Conservation (phyloP, 2,329 filamentous ascomycete species). For the Sclerotinia borealis region DNA sequence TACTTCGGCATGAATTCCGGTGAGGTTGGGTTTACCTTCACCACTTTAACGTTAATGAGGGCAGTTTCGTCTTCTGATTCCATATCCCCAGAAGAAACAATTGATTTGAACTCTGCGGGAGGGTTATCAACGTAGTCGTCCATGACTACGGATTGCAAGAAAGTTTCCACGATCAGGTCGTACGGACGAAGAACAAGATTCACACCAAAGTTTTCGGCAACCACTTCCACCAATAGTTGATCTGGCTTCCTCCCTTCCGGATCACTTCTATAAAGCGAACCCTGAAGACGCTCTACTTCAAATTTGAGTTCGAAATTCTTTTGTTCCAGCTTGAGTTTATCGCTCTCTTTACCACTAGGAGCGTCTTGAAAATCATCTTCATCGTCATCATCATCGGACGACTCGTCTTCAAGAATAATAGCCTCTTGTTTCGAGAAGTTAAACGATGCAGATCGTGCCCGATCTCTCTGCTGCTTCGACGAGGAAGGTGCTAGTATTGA, state of each 20-base stretch:
- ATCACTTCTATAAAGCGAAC: constrained; percentile 84
- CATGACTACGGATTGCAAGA: constrained; percentile 77
- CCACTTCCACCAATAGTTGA: constrained; percentile 78
- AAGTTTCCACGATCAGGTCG: constrained; percentile 89
- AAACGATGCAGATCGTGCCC: constrained; percentile 64
- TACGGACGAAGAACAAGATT: constrained; percentile 83
- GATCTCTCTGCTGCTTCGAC: constrained; percentile 42
- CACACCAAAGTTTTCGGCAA: constrained; percentile 82
- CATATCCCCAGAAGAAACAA: constrained; percentile 76
- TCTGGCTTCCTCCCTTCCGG: constrained; percentile 71
- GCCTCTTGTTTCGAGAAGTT: constrained; percentile 68
- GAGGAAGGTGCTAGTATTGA: constrained; percentile 20
- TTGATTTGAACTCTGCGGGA: constrained; percentile 88
- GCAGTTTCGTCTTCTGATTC: constrained; percentile 74
- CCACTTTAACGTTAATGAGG: constrained; percentile 82
- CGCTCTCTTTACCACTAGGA: constrained; percentile 47
- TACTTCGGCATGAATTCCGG: constrained; percentile 91
- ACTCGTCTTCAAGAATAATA: constrained; percentile 60
- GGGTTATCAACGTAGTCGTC: constrained; percentile 93
- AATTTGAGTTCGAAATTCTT: constrained; percentile 96
- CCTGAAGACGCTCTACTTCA: constrained; percentile 87
- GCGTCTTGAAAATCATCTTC: constrained; percentile 63
- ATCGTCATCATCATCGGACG: constrained; percentile 54
- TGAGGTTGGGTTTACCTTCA: constrained; percentile 82
- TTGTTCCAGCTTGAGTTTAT: constrained; percentile 70